phyloP scores from a whole-genome alignment of 129 eudicot genomes.

The Arctium minus region DNA sequence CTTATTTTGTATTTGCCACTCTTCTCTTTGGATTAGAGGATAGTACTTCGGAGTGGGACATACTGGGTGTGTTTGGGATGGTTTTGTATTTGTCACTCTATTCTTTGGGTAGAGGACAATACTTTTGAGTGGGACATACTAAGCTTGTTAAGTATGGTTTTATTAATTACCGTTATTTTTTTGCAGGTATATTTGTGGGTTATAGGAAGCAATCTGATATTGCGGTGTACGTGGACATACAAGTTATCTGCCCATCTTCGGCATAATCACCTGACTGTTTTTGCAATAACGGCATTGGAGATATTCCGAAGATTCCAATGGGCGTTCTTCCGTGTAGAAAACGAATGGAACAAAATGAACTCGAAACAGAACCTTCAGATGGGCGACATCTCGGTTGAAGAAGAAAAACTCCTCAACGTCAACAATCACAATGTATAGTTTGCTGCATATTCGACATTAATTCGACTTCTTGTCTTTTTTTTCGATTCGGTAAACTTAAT shows the following conservation, averaged over 20 bases:
- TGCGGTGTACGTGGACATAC: slow-evolving; percentile 98
- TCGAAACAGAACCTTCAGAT: slow-evolving; percentile 50
- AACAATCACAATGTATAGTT: slow-evolving; percentile 68
- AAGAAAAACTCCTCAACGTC: slow-evolving; percentile 58
- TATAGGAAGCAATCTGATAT: slow-evolving; percentile 80
- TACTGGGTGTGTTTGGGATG: not conserved
- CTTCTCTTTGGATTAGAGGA: not conserved
- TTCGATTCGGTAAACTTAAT: not conserved
- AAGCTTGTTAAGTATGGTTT: not conserved
- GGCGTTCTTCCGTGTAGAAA: slow-evolving; percentile 95
- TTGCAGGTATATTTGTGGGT: slow-evolving; percentile 85
- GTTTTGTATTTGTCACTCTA: not conserved
- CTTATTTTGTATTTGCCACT: not conserved
- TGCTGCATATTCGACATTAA: not conserved
- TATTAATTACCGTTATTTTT: not conserved
- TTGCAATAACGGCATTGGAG: slow-evolving; percentile 72
- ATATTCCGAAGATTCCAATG: slow-evolving; percentile 90
- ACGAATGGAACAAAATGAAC: slow-evolving; percentile 81
- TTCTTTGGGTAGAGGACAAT: not conserved
- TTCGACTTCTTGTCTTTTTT: not conserved
- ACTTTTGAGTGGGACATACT: not conserved
- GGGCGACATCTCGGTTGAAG: slow-evolving; percentile 52
- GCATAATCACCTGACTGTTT: slow-evolving; percentile 81
- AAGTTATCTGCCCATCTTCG: slow-evolving; percentile 97
- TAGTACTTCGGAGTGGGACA: not conserved